These are phyloP conservation scores for Eucalyptus decipiens DNA, from an alignment of 345 rosid species.

Conservation along the genomic window DNA sequence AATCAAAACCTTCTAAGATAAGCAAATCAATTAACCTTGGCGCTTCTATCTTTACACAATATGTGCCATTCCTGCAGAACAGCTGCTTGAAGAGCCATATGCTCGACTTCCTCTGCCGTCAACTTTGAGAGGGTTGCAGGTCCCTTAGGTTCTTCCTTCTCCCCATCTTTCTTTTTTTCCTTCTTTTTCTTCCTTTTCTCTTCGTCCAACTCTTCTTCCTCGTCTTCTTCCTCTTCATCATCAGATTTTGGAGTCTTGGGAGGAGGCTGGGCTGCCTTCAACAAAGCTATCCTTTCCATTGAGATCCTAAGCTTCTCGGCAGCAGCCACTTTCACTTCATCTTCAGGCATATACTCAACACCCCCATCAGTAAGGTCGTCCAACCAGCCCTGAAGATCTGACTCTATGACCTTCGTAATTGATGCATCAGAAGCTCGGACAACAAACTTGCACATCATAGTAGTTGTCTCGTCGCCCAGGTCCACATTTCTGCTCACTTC, in stretches of 20 bases:
- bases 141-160: conserved; percentile 44
- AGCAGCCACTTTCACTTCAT: conserved; percentile 84
- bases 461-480: conserved; percentile 91
- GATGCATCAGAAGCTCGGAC: conserved; percentile 95
- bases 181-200: conserved; percentile 7
- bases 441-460: conserved; percentile 96
- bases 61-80: conserved; percentile 97
- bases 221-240: conserved; percentile 20
- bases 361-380: conserved; percentile 94
- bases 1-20: background rate
- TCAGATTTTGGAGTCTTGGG: conserved; percentile 51
- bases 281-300: conserved; percentile 84
- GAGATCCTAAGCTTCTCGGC: conserved; percentile 87
- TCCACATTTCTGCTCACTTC: conserved; percentile 98
- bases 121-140: conserved; percentile 63
- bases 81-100: conserved; percentile 89
- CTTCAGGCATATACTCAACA: conserved; percentile 97
- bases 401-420: conserved; percentile 83
- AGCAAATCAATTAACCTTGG: conserved; percentile 20
- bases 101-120: conserved; percentile 95
- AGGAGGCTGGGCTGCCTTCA: conserved; percentile 80
- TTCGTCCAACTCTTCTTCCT: conserved; percentile 22
- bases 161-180: conserved; percentile 17
- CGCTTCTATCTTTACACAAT: conserved; percentile 65
- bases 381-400: conserved; percentile 92